Conservation (phyloP, 2,329 filamentous ascomycete genomes). For the Penicillium sp. region DNA sequence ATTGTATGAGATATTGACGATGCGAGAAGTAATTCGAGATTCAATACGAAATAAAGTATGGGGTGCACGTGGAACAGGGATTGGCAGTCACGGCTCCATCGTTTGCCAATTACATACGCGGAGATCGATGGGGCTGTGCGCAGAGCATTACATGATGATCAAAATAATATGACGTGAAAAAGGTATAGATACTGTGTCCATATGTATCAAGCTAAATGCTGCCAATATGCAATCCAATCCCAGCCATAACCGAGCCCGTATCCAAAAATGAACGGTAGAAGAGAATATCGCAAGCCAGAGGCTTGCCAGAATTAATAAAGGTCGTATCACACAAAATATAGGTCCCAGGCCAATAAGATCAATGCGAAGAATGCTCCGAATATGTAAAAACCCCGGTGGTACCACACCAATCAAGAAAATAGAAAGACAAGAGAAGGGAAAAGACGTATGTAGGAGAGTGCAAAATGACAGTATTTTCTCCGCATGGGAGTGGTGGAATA, state of each 20-base stretch:
- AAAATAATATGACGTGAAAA: slow-evolving; percentile 12
- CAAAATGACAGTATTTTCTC: slow-evolving; percentile 18
- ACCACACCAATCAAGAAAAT: slow-evolving; percentile 14
- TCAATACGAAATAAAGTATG: too few relatives aligned
- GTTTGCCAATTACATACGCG: too few relatives aligned
- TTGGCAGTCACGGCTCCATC: too few relatives aligned
- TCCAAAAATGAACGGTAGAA: slow-evolving; percentile 10
- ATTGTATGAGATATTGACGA: not conserved
- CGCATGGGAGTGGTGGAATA: slow-evolving; percentile 11
- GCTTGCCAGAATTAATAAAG: slow-evolving; percentile 21
- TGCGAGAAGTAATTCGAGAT: too few relatives aligned
- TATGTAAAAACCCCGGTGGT: slow-evolving; percentile 20
- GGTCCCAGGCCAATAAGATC: slow-evolving; percentile 24
- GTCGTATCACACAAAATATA: slow-evolving; percentile 21
- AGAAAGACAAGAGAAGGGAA: slow-evolving; percentile 19
- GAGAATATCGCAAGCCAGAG: slow-evolving; percentile 10
- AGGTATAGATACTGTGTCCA: slow-evolving; percentile 22
- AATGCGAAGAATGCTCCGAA: slow-evolving; percentile 23
- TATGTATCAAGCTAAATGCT: slow-evolving; percentile 27
- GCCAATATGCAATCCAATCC: slow-evolving; percentile 24
- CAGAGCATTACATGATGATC: too few relatives aligned
- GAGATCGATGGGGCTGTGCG: too few relatives aligned
- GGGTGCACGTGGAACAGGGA: too few relatives aligned
- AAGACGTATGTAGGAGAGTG: slow-evolving; percentile 14
- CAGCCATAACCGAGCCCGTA: slow-evolving; percentile 14